Conservation (phyloP, 2,329 filamentous ascomycete species). For the Dothideomycetidae sp. region DNA sequence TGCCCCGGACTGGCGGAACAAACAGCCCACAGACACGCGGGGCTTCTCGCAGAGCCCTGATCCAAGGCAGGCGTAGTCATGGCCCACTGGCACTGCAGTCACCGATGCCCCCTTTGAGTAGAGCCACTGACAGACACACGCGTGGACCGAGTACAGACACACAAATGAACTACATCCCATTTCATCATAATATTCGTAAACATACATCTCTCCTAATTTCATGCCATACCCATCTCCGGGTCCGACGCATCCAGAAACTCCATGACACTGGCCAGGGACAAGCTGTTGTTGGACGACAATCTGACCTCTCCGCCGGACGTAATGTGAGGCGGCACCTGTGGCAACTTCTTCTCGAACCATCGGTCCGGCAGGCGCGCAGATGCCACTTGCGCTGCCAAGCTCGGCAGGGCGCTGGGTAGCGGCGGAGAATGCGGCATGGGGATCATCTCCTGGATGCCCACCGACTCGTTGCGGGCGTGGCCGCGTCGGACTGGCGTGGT, state of each 20-base stretch:
- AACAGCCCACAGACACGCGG: too few species aligned
- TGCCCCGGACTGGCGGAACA: too few species aligned
- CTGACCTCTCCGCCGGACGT: slow-evolving; percentile 2
- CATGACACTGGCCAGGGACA: slow-evolving; percentile 8
- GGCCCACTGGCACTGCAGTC: too few species aligned
- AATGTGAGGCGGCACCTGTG: slow-evolving; percentile 5
- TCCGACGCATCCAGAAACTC: slow-evolving; percentile 8
- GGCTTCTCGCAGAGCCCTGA: too few species aligned
- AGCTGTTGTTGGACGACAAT: slow-evolving; percentile 1
- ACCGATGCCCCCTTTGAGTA: too few species aligned
- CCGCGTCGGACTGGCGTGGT: background rate
- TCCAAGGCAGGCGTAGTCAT: too few species aligned
- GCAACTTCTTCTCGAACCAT: slow-evolving; percentile 4
- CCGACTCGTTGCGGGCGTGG: slow-evolving; percentile 6
- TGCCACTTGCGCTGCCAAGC: slow-evolving; percentile 2
- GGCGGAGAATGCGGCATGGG: slow-evolving; percentile 3
- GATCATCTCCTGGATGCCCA: slow-evolving; percentile 7
- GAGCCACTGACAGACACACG: too few species aligned
- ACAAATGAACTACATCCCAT: too few species aligned
- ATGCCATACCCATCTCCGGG: background rate
- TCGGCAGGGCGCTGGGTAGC: slow-evolving; percentile 1
- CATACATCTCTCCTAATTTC: too few species aligned
- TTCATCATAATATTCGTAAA: too few species aligned
- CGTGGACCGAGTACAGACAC: too few species aligned
- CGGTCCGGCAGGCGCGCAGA: background rate